A percentile compares a stretch with the other conserved stretches of the same genome.
Evolutionary conservation across 2,329 filamentous ascomycete genomes (phyloP).

Genomic region (Alternaria angustiovoidea): DNA sequence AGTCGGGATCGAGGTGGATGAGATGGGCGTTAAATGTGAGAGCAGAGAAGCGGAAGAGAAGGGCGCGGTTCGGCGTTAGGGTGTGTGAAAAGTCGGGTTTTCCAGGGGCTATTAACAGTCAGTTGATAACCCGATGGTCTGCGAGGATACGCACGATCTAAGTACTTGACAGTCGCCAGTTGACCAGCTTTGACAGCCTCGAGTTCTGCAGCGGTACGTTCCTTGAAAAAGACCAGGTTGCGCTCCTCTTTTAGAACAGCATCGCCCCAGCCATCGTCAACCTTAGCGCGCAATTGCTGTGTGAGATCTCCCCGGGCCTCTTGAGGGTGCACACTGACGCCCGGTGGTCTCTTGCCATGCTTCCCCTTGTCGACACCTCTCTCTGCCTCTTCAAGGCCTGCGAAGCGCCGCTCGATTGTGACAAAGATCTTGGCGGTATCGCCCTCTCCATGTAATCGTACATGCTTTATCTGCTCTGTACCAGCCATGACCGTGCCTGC

Average conservation of each 20-base stretch:
- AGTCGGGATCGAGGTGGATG: constrained; percentile 83
- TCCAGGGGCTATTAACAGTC: constrained; percentile 54
- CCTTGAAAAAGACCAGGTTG: constrained; percentile 70
- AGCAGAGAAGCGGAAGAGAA: constrained; percentile 91
- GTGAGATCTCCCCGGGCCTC: constrained; percentile 1
- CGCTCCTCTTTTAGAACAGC: constrained; percentile 65
- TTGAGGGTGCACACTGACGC: background rate
- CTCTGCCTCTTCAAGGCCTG: constrained; percentile 32
- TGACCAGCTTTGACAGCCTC: constrained; percentile 38
- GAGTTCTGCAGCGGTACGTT: constrained; percentile 53
- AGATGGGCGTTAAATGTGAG: constrained; percentile 87
- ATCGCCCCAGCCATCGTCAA: constrained; percentile 32
- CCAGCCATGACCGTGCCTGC: constrained; percentile 35
- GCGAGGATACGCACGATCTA: constrained; percentile 43
- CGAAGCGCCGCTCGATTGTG: constrained; percentile 64
- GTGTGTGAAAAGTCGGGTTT: constrained; percentile 64
- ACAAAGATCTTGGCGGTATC: constrained; percentile 66
- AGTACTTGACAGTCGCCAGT: constrained; percentile 45
- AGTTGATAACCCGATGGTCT: constrained; percentile 7
- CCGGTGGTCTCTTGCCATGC: background rate
- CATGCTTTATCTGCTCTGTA: constrained; percentile 57
- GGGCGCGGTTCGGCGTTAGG: constrained; percentile 70
- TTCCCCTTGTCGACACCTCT: background rate
- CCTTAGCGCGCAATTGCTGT: constrained; percentile 3
- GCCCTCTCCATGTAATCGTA: constrained; percentile 59